These are phyloP conservation scores for Chaetomiaceae sp. DNA, from an alignment of 2,329 filamentous ascomycete species.

Conservation along the genomic window DNA sequence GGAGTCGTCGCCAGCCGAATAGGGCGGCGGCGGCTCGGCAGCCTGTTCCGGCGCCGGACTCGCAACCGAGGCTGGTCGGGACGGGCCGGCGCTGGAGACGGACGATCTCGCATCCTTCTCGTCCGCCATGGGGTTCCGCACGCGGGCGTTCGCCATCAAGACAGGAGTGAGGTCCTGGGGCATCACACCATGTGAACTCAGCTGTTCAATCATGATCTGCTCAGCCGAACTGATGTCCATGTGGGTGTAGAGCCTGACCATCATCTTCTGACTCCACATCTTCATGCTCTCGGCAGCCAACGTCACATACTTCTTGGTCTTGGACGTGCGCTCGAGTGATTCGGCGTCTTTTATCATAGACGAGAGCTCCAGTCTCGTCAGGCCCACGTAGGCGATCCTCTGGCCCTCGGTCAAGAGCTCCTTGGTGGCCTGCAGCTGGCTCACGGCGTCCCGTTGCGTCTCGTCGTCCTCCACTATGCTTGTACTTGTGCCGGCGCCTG, in stretches of 20 bases:
- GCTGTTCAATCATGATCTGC: constrained; percentile 98
- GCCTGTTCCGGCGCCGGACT: constrained; percentile 40
- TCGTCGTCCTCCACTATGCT: constrained; percentile 66
- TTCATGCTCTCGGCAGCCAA: constrained; percentile 71
- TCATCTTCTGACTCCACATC: constrained; percentile 99
- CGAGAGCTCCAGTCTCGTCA: constrained; percentile 76
- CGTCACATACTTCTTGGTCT: constrained; percentile 66
- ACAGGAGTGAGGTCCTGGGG: constrained; percentile 78
- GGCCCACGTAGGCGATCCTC: constrained; percentile 89
- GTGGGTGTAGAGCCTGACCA: constrained; percentile 88
- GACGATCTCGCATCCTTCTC: constrained; percentile 23
- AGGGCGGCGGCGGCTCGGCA: constrained; percentile 54
- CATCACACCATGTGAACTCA: constrained; percentile 86
- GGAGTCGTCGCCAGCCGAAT: constrained; percentile 62
- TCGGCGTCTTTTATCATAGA: constrained; percentile 69
- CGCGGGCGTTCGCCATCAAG: constrained; percentile 85
- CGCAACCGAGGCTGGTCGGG: constrained; percentile 28
- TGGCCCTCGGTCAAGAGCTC: constrained; percentile 92
- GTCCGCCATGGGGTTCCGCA: constrained; percentile 84
- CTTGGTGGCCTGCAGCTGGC: constrained; percentile 94
- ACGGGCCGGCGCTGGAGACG: constrained; percentile 26
- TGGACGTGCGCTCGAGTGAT: constrained; percentile 52
- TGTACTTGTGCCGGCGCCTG: constrained; percentile 43
- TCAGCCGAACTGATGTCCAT: constrained; percentile 93
- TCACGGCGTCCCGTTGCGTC: constrained; percentile 76